phyloP scores from a whole-genome alignment of 805 yeast species.

The Monosporozyma aerobia region DNA sequence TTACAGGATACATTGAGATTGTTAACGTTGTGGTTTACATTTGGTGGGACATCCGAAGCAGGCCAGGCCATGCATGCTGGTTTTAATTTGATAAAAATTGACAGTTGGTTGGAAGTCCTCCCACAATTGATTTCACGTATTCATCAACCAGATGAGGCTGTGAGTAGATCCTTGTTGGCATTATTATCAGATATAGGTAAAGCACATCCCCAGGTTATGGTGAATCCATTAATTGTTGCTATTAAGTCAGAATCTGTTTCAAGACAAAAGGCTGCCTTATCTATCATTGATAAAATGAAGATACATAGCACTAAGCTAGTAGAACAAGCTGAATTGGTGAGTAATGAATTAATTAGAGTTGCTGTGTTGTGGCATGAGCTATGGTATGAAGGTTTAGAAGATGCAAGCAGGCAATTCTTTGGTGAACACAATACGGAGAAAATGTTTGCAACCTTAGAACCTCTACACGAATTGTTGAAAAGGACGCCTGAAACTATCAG shows the following conservation, averaged over 20 bases:
- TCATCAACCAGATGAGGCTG: slow-evolving; percentile 86
- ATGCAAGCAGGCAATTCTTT: slow-evolving; percentile 86
- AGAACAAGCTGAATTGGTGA: slow-evolving; percentile 88
- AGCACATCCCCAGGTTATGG: slow-evolving; percentile 94
- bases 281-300: slow-evolving; percentile 87
- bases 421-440: slow-evolving; percentile 92
- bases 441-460: slow-evolving; percentile 90
- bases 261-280: slow-evolving; percentile 83
- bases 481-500: slow-evolving; percentile 87
- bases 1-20: slow-evolving; percentile 87
- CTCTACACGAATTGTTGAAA: slow-evolving; percentile 75
- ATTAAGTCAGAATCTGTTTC: slow-evolving; percentile 86
- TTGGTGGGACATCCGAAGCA: slow-evolving; percentile 89
- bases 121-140: slow-evolving; percentile 95
- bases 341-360: slow-evolving; percentile 84
- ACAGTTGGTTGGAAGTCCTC: slow-evolving; percentile 89
- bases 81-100: slow-evolving; percentile 76
- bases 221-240: slow-evolving; percentile 92
- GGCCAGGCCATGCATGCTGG: slow-evolving; percentile 88
- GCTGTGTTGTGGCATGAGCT: slow-evolving; percentile 96
- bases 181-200: slow-evolving; percentile 84
- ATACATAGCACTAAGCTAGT: slow-evolving; percentile 77
- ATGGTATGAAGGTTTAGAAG: slow-evolving; percentile 97
- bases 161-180: slow-evolving; percentile 70
- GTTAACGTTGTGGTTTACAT: slow-evolving; percentile 89